phyloP scores from a whole-genome alignment of 208 protist species.

The Trypanosoma lewisi region DNA sequence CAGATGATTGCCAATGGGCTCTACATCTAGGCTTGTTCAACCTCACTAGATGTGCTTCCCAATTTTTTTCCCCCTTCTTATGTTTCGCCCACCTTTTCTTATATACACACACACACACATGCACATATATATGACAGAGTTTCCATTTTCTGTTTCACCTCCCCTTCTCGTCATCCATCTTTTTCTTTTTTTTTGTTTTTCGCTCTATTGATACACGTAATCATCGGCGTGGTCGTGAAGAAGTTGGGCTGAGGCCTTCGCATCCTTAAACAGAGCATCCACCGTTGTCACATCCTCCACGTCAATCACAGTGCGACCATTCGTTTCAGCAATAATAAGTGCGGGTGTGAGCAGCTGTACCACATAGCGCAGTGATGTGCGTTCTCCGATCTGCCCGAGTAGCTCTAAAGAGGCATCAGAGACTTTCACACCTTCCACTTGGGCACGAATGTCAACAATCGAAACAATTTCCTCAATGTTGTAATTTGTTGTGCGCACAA shows the following conservation, averaged over 20 bases:
- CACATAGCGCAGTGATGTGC: slow-evolving; percentile 96
- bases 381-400: slow-evolving; percentile 92
- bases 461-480: slow-evolving; percentile 93
- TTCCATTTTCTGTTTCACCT: too few relatives aligned
- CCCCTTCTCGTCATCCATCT: neutral
- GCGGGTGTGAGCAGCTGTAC: slow-evolving; percentile 98
- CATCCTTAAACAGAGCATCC: slow-evolving; percentile 97
- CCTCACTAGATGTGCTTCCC: too few relatives aligned
- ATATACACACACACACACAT: too few relatives aligned
- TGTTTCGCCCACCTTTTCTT: neutral
- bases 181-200: neutral
- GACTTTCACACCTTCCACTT: slow-evolving; percentile 95
- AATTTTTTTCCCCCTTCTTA: too few relatives aligned
- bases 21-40: too few relatives aligned
- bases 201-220: slow-evolving; percentile 88
- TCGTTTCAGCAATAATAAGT: slow-evolving; percentile 93
- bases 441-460: slow-evolving; percentile 94
- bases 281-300: slow-evolving; percentile 95
- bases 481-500: slow-evolving; percentile 98
- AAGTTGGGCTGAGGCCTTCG: slow-evolving; percentile 92
- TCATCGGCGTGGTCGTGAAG: slow-evolving; percentile 87
- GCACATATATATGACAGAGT: too few relatives aligned
- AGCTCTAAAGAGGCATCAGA: slow-evolving; percentile 86
- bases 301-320: slow-evolving; percentile 90
- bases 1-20: neutral